Conservation (phyloP, 2,329 filamentous ascomycete species). For the Trichophyton schoenleinii region DNA sequence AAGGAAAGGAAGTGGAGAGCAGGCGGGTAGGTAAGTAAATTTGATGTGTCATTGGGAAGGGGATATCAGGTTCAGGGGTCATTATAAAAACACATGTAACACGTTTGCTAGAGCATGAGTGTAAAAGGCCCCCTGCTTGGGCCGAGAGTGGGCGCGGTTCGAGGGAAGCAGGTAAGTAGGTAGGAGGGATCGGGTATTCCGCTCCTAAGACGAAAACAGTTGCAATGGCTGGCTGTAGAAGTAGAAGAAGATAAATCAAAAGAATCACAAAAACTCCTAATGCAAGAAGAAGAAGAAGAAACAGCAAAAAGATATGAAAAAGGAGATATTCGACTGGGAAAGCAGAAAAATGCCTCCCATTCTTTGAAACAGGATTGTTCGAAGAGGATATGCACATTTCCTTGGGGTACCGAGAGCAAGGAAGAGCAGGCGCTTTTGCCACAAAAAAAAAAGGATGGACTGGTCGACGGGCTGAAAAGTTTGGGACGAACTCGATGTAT, state of each 20-base stretch:
- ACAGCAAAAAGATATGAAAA: neutral
- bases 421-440: neutral
- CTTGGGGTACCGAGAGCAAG: neutral
- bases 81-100: slow-evolving; percentile 4
- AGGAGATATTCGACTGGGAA: neutral
- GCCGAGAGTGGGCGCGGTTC: neutral
- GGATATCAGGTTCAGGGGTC: neutral
- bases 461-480: neutral
- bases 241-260: neutral
- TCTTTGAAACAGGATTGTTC: neutral
- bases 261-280: neutral
- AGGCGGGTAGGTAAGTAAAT: neutral
- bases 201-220: neutral
- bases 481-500: neutral
- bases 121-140: neutral
- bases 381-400: neutral
- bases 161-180: neutral
- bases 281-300: neutral
- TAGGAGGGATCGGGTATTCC: neutral
- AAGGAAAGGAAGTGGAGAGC: neutral
- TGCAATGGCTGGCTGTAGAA: neutral
- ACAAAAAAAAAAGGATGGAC: neutral
- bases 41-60: neutral
- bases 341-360: neutral
- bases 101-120: neutral